These are phyloP conservation scores for Fusarium piperis DNA, from an alignment of 2,329 filamentous ascomycete species.

Conservation along the genomic window DNA sequence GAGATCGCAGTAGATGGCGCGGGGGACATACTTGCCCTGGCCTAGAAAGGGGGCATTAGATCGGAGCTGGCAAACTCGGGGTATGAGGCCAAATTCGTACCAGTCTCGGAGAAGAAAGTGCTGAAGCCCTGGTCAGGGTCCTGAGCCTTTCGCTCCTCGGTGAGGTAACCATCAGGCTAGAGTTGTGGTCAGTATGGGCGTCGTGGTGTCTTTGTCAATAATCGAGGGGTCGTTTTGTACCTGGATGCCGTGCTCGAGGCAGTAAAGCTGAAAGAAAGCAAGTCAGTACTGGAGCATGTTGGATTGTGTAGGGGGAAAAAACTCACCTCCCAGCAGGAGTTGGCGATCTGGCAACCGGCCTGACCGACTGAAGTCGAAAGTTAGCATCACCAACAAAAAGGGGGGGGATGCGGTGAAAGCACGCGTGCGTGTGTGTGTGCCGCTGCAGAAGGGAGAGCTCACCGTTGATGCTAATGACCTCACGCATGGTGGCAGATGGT, in stretches of 20 bases:
- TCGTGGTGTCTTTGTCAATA: constrained; percentile 31
- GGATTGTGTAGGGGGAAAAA: constrained; percentile 32
- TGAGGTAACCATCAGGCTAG: constrained; percentile 98
- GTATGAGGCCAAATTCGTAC: constrained; percentile 61
- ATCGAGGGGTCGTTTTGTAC: constrained; percentile 62
- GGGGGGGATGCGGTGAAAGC: constrained; percentile 55
- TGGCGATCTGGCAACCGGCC: constrained; percentile 99
- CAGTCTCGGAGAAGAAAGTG: constrained; percentile 99
- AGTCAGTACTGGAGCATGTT: constrained; percentile 42
- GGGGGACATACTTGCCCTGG: constrained; percentile 98
- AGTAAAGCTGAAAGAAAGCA: constrained; percentile 80
- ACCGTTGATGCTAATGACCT: constrained; percentile 99
- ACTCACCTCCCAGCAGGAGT: constrained; percentile 99
- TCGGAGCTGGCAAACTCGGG: constrained; percentile 5
- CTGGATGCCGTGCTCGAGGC: constrained; percentile 99
- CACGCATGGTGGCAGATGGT: constrained; percentile 81
- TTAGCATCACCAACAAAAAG: constrained; percentile 57
- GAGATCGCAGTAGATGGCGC: constrained; percentile 99
- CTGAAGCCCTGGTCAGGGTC: constrained; percentile 98
- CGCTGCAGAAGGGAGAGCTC: constrained; percentile 54
- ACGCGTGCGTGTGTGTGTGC: constrained; percentile 37
- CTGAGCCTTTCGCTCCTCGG: constrained; percentile 93
- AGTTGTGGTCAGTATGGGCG: constrained; percentile 22
- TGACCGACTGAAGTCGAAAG: constrained; percentile 83
- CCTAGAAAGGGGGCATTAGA: constrained; percentile 62